Evolutionary conservation across 495 filamentous ascomycete species (phyloP), one percentile per base, ranked within the genome.

Genomic region (Glonium stellatum): DNA sequence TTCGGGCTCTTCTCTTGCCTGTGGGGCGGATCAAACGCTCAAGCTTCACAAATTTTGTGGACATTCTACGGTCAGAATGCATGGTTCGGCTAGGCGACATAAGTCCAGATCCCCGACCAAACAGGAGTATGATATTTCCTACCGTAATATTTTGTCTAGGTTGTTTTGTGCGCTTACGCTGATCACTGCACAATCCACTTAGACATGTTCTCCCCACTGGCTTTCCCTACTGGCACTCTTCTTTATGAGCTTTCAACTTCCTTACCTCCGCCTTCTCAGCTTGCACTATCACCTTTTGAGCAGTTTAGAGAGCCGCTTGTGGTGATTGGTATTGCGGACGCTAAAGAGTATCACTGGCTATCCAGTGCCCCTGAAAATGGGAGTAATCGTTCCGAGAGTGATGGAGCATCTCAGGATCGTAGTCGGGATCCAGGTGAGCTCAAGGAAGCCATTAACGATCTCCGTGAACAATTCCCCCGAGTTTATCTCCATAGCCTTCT

Each of bases 121-220:
- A 96, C 73, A 84, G 90, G 79, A 95, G 90, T 96, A 85, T 67
- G 86, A 62, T 54, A 56, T 47, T 34, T 39, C 23, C 31, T 51
- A 15, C 8, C 34, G 37, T 19, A 44, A 12, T 10, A 19, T 31
- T 15, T 46, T 37, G 34, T 34, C 52, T 41, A 35, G 57, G 46
- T 18, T 61, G 59, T 73, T 79, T 8, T 15, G 25, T 6, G 13
- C 19, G 48, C 39, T 15, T 18, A 18, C 60, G 78, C 68, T 60
- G 35, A 64, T 58, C 61, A 54, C 27, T 47, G 55, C 27, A 41
- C 47, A 47, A 44, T 4, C 60, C 27, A n/a, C n/a, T n/a, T 69
- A 96, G 92, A 90, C 68, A 92, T 95, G 86, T 96, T 98, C 71
- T 95, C 90, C 46, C 93, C 93, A 25, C 78, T 95, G 63, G 90